Evolutionary conservation across 2,329 filamentous ascomycete genomes (phyloP).

Genomic region (Nigrograna mackinnonii): DNA sequence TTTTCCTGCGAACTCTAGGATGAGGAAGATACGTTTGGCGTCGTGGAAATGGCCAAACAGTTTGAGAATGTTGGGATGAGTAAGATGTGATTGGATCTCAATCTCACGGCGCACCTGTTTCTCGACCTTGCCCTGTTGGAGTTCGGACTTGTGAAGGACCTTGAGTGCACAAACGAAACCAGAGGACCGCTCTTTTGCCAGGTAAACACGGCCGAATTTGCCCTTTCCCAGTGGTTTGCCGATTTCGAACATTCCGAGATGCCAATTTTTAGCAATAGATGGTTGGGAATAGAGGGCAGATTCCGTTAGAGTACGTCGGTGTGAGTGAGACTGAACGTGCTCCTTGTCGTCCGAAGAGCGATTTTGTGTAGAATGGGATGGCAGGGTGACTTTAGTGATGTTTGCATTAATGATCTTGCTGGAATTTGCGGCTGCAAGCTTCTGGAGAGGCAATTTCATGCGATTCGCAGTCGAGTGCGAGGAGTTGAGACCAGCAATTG

Average conservation of each 20-base stretch:
- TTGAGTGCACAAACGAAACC: slow-evolving; percentile 87
- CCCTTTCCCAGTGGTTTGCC: slow-evolving; percentile 84
- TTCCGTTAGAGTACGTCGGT: slow-evolving; percentile 50
- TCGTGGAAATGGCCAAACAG: slow-evolving; percentile 90
- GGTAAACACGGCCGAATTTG: slow-evolving; percentile 85
- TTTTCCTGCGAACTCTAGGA: slow-evolving; percentile 83
- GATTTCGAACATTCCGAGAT: slow-evolving; percentile 94
- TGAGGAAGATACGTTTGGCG: slow-evolving; percentile 83
- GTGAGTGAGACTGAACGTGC: slow-evolving; percentile 30
- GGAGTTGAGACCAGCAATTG: slow-evolving; percentile 52
- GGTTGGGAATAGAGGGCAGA: slow-evolving; percentile 48
- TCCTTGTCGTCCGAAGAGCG: slow-evolving; percentile 42
- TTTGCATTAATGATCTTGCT: slow-evolving; percentile 46
- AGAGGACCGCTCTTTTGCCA: slow-evolving; percentile 76
- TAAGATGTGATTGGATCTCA: slow-evolving; percentile 85
- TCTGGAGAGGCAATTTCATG: slow-evolving; percentile 75
- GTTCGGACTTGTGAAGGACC: slow-evolving; percentile 81
- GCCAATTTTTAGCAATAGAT: slow-evolving; percentile 61
- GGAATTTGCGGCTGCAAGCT: slow-evolving; percentile 78
- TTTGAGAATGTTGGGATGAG: slow-evolving; percentile 83
- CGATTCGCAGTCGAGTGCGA: slow-evolving; percentile 56
- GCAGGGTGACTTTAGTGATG: slow-evolving; percentile 67
- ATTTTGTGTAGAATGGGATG: slow-evolving; percentile 66
- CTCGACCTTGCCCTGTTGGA: slow-evolving; percentile 80
- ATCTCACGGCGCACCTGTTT: slow-evolving; percentile 88